These are phyloP conservation scores for Zygosaccharomyces pseudobailii DNA, from an alignment of 1,139 yeast species.

Conservation along the genomic window DNA sequence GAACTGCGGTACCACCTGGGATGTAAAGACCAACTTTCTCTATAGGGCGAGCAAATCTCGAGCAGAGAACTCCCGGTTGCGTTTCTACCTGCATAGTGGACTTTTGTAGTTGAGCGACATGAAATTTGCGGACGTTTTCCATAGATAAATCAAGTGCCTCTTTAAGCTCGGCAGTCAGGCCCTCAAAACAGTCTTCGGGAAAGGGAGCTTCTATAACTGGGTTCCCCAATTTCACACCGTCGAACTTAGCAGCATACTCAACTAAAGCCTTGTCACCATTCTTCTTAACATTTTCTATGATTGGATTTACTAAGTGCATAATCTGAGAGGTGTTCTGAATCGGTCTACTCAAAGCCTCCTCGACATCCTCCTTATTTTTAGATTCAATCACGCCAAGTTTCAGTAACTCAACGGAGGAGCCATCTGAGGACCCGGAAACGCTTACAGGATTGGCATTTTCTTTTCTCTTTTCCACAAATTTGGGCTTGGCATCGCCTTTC, in stretches of 20 bases:
- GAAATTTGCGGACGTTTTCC: slow-evolving; percentile 85
- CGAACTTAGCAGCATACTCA: slow-evolving; percentile 86
- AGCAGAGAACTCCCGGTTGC: slow-evolving; percentile 86
- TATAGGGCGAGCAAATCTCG: slow-evolving; percentile 91
- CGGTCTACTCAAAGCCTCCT: slow-evolving; percentile 72
- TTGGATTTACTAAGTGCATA: slow-evolving; percentile 88
- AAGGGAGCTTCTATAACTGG: slow-evolving; percentile 89
- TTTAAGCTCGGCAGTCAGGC: slow-evolving; percentile 70
- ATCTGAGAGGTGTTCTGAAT: slow-evolving; percentile 87
- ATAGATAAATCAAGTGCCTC: slow-evolving; percentile 86
- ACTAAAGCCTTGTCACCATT: slow-evolving; percentile 83
- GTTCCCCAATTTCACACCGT: slow-evolving; percentile 63
- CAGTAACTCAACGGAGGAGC: slow-evolving; percentile 38
- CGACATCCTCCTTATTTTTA: slow-evolving; percentile 43
- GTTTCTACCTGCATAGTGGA: slow-evolving; percentile 84
- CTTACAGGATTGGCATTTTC: slow-evolving; percentile 14
- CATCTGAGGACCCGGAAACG: slow-evolving; percentile 21
- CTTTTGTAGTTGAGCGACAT: slow-evolving; percentile 78
- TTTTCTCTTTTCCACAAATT: slow-evolving; percentile 44
- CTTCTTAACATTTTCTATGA: slow-evolving; percentile 67
- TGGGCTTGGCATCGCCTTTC: slow-evolving; percentile 91
- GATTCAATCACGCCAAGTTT: slow-evolving; percentile 59
- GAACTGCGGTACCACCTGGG: slow-evolving; percentile 98
- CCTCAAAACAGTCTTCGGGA: slow-evolving; percentile 56
- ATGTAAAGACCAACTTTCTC: slow-evolving; percentile 92